Evolutionary conservation across 2,329 filamentous ascomycete species (phyloP).

Genomic region (Penicillium psychrosexuale): DNA sequence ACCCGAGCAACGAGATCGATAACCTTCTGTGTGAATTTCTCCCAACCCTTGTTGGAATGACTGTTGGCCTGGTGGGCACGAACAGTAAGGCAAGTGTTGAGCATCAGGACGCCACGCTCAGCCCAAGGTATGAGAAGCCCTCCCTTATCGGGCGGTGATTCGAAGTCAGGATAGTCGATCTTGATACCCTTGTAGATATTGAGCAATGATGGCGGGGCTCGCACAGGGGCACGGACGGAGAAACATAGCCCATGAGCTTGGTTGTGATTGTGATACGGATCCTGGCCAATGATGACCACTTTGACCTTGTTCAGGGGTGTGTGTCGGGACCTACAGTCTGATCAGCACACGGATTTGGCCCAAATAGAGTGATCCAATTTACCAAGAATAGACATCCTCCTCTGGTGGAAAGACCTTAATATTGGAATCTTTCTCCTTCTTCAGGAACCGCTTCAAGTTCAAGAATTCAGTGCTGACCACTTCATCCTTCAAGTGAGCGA

Average conservation of each 20-base stretch:
- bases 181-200: slow-evolving; percentile 91
- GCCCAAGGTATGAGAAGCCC: slow-evolving; percentile 92
- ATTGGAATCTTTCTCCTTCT: slow-evolving; percentile 68
- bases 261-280: slow-evolving; percentile 93
- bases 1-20: slow-evolving; percentile 82
- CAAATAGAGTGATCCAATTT: slow-evolving; percentile 25
- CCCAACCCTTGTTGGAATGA: slow-evolving; percentile 86
- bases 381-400: slow-evolving; percentile 95
- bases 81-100: slow-evolving; percentile 94
- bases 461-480: slow-evolving; percentile 76
- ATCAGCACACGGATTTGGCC: slow-evolving; percentile 15
- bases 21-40: slow-evolving; percentile 83
- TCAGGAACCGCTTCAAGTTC: slow-evolving; percentile 81
- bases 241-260: slow-evolving; percentile 97
- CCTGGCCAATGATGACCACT: slow-evolving; percentile 89
- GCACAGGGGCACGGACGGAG: slow-evolving; percentile 84
- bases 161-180: slow-evolving; percentile 82
- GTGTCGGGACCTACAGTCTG: slow-evolving; percentile 75
- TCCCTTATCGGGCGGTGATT: slow-evolving; percentile 68
- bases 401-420: slow-evolving; percentile 83
- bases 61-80: slow-evolving; percentile 83
- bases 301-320: slow-evolving; percentile 87
- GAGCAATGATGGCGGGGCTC: slow-evolving; percentile 80
- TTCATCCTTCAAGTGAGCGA: slow-evolving; percentile 84
- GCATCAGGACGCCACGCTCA: slow-evolving; percentile 82